phyloP scores from a whole-genome alignment of 2,329 filamentous ascomycete species.

The Leptodontidium sp. region DNA sequence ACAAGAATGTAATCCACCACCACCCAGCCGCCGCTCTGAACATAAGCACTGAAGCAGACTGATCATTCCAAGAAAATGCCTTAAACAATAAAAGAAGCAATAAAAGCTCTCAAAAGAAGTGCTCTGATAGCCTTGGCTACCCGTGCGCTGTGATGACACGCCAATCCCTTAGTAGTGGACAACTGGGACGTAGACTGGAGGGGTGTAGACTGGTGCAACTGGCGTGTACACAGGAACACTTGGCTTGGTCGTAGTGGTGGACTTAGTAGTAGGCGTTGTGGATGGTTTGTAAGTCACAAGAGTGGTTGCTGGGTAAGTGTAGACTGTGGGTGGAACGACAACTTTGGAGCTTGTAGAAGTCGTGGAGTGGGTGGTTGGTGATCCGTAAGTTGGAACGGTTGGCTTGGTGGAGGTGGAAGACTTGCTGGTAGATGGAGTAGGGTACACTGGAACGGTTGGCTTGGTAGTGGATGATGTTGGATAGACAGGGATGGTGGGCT shows the following conservation, averaged over 20 bases:
- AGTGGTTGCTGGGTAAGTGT: constrained; percentile 1
- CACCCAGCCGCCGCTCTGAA: background rate
- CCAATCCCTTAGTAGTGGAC: background rate
- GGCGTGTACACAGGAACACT: background rate
- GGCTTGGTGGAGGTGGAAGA: background rate
- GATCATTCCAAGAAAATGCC: background rate
- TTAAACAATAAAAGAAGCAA: background rate
- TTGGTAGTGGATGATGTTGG: background rate
- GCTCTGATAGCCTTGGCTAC: background rate
- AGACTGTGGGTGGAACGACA: background rate
- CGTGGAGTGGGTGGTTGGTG: background rate
- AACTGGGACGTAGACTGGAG: background rate
- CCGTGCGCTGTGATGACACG: background rate
- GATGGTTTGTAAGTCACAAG: background rate
- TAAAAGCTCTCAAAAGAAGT: background rate
- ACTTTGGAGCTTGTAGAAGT: background rate
- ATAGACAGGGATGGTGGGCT: background rate
- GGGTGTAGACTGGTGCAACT: background rate
- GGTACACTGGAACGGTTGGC: background rate
- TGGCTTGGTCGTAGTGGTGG: background rate
- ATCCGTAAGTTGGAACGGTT: background rate
- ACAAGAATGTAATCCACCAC: constrained; percentile 5
- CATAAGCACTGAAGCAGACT: background rate
- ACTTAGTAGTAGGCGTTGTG: too few species aligned
- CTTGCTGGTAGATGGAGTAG: background rate